These are phyloP conservation scores for Blastomyces parvus DNA, from an alignment of 2,329 filamentous ascomycete species.

Conservation along the genomic window DNA sequence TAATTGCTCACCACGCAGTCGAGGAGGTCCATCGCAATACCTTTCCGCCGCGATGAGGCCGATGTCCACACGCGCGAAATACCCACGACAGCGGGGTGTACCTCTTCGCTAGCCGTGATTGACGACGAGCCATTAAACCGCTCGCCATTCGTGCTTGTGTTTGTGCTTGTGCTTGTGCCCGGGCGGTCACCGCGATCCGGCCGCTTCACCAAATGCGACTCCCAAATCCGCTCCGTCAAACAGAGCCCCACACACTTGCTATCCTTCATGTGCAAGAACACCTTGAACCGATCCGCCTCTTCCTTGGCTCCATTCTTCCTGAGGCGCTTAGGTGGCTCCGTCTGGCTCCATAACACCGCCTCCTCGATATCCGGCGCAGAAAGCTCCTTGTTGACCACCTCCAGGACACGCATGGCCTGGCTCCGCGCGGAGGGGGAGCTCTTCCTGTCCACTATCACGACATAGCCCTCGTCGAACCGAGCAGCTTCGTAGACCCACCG, in stretches of 20 bases:
- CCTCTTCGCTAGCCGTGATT: conserved; percentile 37
- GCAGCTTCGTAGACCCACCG: conserved; percentile 45
- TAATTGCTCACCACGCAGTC: conserved; percentile 48
- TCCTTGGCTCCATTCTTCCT: conserved; percentile 25
- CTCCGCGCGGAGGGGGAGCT: conserved; percentile 44
- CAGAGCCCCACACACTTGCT: conserved; percentile 54
- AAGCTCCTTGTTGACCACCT: conserved; percentile 54
- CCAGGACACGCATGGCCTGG: conserved; percentile 48
- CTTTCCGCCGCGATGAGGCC: conserved; percentile 45
- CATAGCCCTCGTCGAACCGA: conserved; percentile 42
- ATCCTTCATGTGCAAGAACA: conserved; percentile 52
- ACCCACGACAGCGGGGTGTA: conserved; percentile 46
- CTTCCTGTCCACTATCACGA: conserved; percentile 50
- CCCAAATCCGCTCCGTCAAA: conserved; percentile 51
- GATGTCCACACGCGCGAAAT: conserved; percentile 59
- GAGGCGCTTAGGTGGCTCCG: conserved; percentile 32
- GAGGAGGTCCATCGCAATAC: conserved; percentile 49
- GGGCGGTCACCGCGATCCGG: conserved; percentile 15
- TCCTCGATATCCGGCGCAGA: conserved; percentile 52
- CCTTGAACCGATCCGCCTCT: conserved; percentile 45
- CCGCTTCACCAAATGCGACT: conserved; percentile 44
- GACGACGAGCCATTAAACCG: conserved; percentile 32
- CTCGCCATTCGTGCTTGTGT: background rate
- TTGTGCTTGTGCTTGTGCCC: conserved; percentile 11
- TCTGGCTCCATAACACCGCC: conserved; percentile 47